Base-by-base conservation (phyloP, 345 rosid species). In the Nephelium lappaceum region DNA sequence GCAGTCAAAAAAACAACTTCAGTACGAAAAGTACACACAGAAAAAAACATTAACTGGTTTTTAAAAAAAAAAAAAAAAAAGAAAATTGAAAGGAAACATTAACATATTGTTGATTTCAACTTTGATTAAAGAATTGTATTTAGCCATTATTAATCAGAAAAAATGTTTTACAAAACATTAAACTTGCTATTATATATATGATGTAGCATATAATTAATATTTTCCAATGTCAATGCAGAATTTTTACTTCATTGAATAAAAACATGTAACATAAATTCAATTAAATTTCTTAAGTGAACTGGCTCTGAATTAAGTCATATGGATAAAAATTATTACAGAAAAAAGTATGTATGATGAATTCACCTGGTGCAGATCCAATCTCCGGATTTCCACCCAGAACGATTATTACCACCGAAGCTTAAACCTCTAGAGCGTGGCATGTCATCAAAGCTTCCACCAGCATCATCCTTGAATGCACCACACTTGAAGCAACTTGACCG, bases 311-410 rank as follows among this genome's bases (percentile, higher is more conserved):
- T 31, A 31, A 31, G 36, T 31, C 36, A 31, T 31, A 31, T 31
- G 36, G 36, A 31, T 31, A 31, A 31, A 31, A 31, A 31, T 31
- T 31, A 31, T 31, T 57, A n/a, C 0, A 57, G 14, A 6, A 6
- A 19, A 57, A 57, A 16, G 14, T 8, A 57, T 57, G 9, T 57
- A 18, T 19, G 24, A 57, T 18, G 23, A n/a, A 57, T 49, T 67
- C 73, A 94, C 98, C 98, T 87, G 76, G 91, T 86, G 84, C 98
- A 94, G 67, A 94, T 91, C 98, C 98, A 94, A 82, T 94, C 98
- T 9, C 98, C 98, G 18, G 92, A 87, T 81, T 92, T 94, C 98
- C 98, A 94, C n/a, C 93, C 91, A 4, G 95, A 82, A 31, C 97
- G 91, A 67, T 85, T 83, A 68, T 79, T 83, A 16, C 89, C 73